Evolutionary conservation across 2,329 filamentous ascomycete genomes (phyloP), one percentile per base, ranked within the genome.

Genomic region (Epichloe brachyelytri): DNA sequence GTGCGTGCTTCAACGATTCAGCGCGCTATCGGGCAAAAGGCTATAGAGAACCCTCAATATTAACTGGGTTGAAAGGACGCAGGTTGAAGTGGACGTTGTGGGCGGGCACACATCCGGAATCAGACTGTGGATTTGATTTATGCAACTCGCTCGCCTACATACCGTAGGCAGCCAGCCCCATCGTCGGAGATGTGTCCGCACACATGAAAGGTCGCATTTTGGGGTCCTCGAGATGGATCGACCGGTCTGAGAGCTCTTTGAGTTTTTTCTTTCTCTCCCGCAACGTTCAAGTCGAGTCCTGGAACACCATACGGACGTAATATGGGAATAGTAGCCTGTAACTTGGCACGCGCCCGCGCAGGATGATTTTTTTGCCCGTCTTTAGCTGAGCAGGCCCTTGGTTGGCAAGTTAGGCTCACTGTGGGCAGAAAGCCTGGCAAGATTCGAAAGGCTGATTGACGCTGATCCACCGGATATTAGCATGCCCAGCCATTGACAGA

Each of bases 151-250:
- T 53, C 45, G 45, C 36, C 39, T 53, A 34, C 22, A 22, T 22
- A 22, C 26, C 26, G 41, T 51, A 48, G 48, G 46, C 46, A 33
- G 48, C 30, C 44, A 45, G 48, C 48, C 6, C 48, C 30, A 48
- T 46, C 26, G 48, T 39, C 48, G 49, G 49, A 48, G 41, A 51
- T 51, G 48, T 49, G 26, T 53, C 49, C 51, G 43, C 48, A 46
- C 45, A 51, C 30, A 39, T 46, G 44, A 53, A 51, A 48, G 45
- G 45, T 45, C 39, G 49, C 45, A 41, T 46, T 51, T 44, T 48
- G 48, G 45, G 41, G 45, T 43, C 36, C 17, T 15, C 10, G 34
- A 26, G 19, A 26, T 48, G 51, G 51, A 53, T 53, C 49, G 40
- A 48, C 48, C 37, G 40, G 48, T 46, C 45, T 41, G 33, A 44